Conservation (phyloP, 2,329 filamentous ascomycete genomes). For the Elsinoe necatrix region DNA sequence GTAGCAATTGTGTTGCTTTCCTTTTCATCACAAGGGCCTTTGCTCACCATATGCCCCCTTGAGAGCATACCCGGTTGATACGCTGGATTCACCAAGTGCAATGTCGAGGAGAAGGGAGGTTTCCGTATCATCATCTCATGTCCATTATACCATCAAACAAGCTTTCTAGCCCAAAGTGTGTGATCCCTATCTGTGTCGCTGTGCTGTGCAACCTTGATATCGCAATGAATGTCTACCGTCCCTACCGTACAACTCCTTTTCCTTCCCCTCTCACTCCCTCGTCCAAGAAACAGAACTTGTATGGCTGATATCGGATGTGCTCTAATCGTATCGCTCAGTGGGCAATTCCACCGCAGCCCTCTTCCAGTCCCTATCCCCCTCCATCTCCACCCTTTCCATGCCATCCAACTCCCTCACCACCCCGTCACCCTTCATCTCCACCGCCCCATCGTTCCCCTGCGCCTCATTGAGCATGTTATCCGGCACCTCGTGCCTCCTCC, state of each 20-base stretch:
- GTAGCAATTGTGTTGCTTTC: not conserved
- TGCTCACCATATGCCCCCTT: too few species aligned
- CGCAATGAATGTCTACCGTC: not conserved
- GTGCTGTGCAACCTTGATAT: not conserved
- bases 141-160: not conserved
- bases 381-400: conserved; percentile 4
- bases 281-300: not conserved
- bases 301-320: too few species aligned
- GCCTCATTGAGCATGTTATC: conserved; percentile 12
- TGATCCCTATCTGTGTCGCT: not conserved
- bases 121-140: conserved; percentile 4
- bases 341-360: conserved; percentile 6
- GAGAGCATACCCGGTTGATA: too few species aligned
- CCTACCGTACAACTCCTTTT: not conserved
- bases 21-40: not conserved
- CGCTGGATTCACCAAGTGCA: not conserved
- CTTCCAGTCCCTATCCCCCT: not conserved
- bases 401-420: conserved; percentile 7
- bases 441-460: conserved; percentile 1
- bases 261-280: not conserved
- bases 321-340: conserved; percentile 1
- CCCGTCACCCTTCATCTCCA: conserved; percentile 7
- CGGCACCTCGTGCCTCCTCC: conserved; percentile 9
- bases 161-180: too few species aligned
- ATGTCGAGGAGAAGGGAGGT: not conserved